These are phyloP conservation scores for Phtheirospermum japonicum DNA, from an alignment of 257 asterid genomes.

Conservation along the genomic window DNA sequence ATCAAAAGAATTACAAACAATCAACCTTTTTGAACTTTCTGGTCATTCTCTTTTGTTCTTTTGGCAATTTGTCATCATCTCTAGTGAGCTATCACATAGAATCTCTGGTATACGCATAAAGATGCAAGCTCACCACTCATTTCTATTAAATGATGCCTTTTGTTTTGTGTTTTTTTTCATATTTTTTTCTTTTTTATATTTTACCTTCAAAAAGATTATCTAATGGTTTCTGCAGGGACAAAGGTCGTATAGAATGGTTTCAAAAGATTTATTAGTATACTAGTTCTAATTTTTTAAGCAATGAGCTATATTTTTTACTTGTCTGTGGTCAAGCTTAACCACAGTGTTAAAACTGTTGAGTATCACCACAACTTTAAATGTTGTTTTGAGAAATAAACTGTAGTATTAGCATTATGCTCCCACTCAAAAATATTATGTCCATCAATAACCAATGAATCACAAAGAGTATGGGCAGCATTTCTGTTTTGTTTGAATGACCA, in stretches of 20 bases:
- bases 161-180: neutral
- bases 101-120: neutral
- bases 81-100: neutral
- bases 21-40: neutral
- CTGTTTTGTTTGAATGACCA: constrained; percentile 3
- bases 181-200: too few relatives aligned
- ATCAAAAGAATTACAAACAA: neutral
- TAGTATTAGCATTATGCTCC: constrained; percentile 16
- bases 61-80: neutral
- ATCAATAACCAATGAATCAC: constrained; percentile 8
- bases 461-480: constrained; percentile 1
- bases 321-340: neutral
- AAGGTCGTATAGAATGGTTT: neutral
- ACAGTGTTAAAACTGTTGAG: neutral
- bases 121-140: neutral
- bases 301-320: neutral
- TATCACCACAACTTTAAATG: constrained; percentile 4
- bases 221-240: neutral
- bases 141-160: neutral
- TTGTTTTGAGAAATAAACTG: constrained; percentile 13
- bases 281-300: neutral
- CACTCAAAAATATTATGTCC: neutral
- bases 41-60: constrained; percentile 2
- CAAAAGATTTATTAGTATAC: neutral
- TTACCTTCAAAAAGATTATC: neutral